Evolutionary conservation across 2,329 filamentous ascomycete species (phyloP).

Genomic region (Clarireedia homoeocarpa): DNA sequence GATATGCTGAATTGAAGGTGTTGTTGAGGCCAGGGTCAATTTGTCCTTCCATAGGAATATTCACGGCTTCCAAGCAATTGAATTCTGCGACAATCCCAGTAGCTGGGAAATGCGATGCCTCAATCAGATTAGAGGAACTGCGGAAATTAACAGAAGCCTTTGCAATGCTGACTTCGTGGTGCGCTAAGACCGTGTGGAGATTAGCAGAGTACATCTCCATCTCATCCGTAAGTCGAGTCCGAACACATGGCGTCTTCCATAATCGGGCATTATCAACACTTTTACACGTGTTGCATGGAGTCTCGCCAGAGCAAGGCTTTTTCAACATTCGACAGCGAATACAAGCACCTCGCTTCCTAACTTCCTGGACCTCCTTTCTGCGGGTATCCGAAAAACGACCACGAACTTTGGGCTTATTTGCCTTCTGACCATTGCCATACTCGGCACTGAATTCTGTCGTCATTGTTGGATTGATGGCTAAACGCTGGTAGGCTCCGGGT

Average conservation of each 20-base stretch:
- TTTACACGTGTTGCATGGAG: slow-evolving; percentile 54
- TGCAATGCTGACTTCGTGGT: slow-evolving; percentile 48
- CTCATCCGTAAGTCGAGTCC: slow-evolving; percentile 53
- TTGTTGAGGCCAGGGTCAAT: slow-evolving; percentile 28
- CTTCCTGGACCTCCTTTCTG: slow-evolving; percentile 57
- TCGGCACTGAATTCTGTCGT: slow-evolving; percentile 29
- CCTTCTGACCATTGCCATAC: slow-evolving; percentile 26
- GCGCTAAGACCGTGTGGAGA: slow-evolving; percentile 54
- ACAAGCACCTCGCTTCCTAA: slow-evolving; percentile 57
- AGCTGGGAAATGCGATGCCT: slow-evolving; percentile 52
- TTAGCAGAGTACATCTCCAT: slow-evolving; percentile 57
- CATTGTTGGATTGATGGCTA: slow-evolving; percentile 23
- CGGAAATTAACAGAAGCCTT: slow-evolving; percentile 43
- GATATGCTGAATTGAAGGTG: slow-evolving; percentile 27
- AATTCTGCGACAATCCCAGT: slow-evolving; percentile 30
- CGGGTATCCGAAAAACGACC: slow-evolving; percentile 49
- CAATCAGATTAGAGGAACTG: slow-evolving; percentile 37
- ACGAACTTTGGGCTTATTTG: slow-evolving; percentile 38
- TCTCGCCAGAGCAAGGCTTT: slow-evolving; percentile 58
- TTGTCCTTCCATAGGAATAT: slow-evolving; percentile 26
- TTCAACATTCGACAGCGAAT: slow-evolving; percentile 58
- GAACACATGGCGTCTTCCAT: slow-evolving; percentile 57
- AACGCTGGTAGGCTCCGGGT: slow-evolving; percentile 4
- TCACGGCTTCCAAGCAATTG: slow-evolving; percentile 23
- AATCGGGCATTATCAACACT: slow-evolving; percentile 56